Evolutionary conservation across 768 basidiomycete species (phyloP).

Genomic region (Auriscalpium microsporum): DNA sequence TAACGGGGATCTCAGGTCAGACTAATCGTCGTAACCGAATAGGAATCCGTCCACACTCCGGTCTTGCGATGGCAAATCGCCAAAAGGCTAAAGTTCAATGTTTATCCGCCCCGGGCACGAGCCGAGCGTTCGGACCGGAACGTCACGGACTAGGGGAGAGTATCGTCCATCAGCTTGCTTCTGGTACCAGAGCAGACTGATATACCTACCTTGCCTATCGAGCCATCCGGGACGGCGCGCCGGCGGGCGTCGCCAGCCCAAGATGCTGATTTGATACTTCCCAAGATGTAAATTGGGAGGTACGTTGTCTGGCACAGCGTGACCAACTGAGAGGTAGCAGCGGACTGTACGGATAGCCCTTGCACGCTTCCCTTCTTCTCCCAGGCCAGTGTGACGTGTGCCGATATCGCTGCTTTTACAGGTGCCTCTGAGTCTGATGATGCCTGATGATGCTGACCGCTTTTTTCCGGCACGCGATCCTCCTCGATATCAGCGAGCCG

Average conservation of each 20-base stretch:
- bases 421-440: not conserved
- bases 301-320: no score
- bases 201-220: not conserved
- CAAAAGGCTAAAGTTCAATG: constrained; percentile 16
- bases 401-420: not conserved
- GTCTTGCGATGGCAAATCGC: constrained; percentile 14
- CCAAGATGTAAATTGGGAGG: no score
- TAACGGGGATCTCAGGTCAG: constrained; percentile 9
- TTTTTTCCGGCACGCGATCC: not conserved
- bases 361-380: no score
- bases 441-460: not conserved
- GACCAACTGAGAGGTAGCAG: no score
- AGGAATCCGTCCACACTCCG: constrained; percentile 9
- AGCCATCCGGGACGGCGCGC: not conserved
- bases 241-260: not conserved
- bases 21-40: constrained; percentile 9
- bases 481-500: not conserved
- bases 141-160: constrained; percentile 12
- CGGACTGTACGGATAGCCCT: no score
- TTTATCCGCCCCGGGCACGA: constrained; percentile 5
- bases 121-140: constrained; percentile 3
- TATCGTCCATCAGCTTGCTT: constrained; percentile 6
- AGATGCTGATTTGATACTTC: no score
- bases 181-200: not conserved
- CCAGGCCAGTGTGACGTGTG: not conserved